Evolutionary conservation across 140 eudicot species (phyloP), one percentile per base, ranked within the genome.

Genomic region (Bidens hawaiensis): DNA sequence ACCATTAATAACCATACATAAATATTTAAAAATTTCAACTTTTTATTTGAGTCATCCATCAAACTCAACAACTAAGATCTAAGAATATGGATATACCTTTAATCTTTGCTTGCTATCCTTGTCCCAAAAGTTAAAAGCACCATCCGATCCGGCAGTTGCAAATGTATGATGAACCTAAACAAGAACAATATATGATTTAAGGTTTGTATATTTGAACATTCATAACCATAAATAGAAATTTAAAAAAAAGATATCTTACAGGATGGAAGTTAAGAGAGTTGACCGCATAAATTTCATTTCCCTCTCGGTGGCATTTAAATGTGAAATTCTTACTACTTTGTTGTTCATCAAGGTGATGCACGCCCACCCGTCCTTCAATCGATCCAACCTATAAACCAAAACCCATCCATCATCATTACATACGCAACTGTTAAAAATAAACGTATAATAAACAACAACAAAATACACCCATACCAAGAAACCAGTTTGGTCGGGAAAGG

Each of bases 141-240:
- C 99, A 75, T 93, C 99, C 9, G 99, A 93, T 67, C 99, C 99
- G 5, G 94, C 89, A 25, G 99, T 88, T 56, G 96, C 99, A 77
- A 93, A 88, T 25, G 99, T 88, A 12, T 80, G 90, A 67, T 88
- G 90, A 54, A 83, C 76, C 99, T 93, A 76, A 67, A 68, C 53
- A 62, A 43, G 12, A 34, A 38, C 36, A 27, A 49, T 22, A 49
- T 34, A 60, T 19, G 17, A 34, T 48, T 47, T 22, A 45, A 21
- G 64, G 13, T 16, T 65, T 33, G 62, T 26, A 36, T 23, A 31
- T 70, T 43, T 45, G 10, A 58, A 42, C 66, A 57, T 56, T 14
- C 22, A 9, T 30, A 31, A 28, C 62, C 43, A 21, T 50, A 70
- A 11, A 56, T 26, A 53, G 24, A 47, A 41, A 33, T 17, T n/a